Base-by-base conservation (phyloP, 192 early-diverging fungal species). In the Rhizophlyctis rosea region DNA sequence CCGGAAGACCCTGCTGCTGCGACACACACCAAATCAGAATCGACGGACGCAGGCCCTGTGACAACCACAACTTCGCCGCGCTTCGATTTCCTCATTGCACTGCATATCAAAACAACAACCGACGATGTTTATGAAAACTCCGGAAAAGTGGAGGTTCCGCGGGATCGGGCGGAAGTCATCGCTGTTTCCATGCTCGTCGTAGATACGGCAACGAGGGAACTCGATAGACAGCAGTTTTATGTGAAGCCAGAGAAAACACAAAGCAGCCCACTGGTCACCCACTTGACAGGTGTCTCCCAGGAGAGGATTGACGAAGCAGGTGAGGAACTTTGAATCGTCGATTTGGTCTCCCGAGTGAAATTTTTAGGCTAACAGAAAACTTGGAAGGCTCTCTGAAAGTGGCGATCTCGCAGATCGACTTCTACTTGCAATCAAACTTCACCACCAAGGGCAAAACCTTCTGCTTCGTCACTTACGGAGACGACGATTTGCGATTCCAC, bases 401-500 rank as follows among this genome's bases (percentile, higher is more conserved):
- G 7, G 88, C 87, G 5, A 74, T 87, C 5, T 28, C 54, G 1
- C 48, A 70, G 3, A 33, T 88, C 29, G 79, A 85, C 49, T 27
- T 48, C 9, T 87, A 75, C 36, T 72, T 88, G 28, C 64, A 72
- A 24, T 60, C 47, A 0, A 71, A 85, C 47, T 44, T 44, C 18
- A 44, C 74, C 3, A 63, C 66, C 21, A 61, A 79, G 39, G 39
- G 39, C 9, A 44, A 44, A n/a, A 67, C 70, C 3, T 86, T 89
- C 61, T 79, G 81, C 47, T 86, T 89, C 70, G 84, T 87, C 27
- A 86, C 87, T 1, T 85, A 88, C 65, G 87, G 85, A 33, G 87
- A 84, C 2, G 80, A 78, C 76, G 80, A 86, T 36, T 64, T 89
- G 24, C 82, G 88, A 14, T 84, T 81, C 57, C 85, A 88, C 59